Base-by-base conservation (phyloP, 2,329 filamentous ascomycete species). In the Aspergillus pseudoglaucus region DNA sequence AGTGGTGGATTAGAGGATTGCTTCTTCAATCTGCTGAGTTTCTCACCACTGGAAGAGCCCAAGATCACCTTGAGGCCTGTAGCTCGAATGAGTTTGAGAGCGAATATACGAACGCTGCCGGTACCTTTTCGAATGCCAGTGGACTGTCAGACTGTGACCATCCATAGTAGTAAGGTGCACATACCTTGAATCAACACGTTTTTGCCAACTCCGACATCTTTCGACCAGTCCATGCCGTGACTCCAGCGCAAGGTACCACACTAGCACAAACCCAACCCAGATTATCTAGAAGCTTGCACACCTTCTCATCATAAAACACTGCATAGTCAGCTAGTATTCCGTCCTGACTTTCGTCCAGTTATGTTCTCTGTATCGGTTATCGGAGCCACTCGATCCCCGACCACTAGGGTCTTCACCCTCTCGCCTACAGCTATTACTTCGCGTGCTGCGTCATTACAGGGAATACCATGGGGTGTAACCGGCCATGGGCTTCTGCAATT, bases 141-240 rank as follows among this genome's bases (percentile, higher is more conserved):
- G n/a, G n/a, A n/a, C n/a, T n/a, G n/a, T n/a, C n/a, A n/a, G n/a
- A 22, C 22, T 22, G 10, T 33, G 7, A 20, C 20, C 20, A 20
- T 33, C 14, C 35, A 7, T 38, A 38, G 14, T 15, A n/a, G 30
- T 33, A 33, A 12, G 35, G 9, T 6, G 17, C 5, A 53, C 52
- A 46, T 51, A 66, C 69, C 72, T 65, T 75, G 72, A 35, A 76
- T 71, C 17, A 76, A 55, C 15, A 76, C 67, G 2, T 58, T 73
- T 48, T 70, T 54, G 1, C 71, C 70, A 15, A 72, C 64, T 0
- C 51, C 54, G 9, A 65, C 54, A 1, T 63, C 70, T 50, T 69
- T 71, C n/a, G 75, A 50, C 0, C 69, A 41, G 64, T 60, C 70
- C 73, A 76, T 1, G 74, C 73, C 0, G 73, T 76, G 0, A 68